Evolutionary conservation across 2,329 filamentous ascomycete genomes (phyloP).

Genomic region (Bisporella sp.): DNA sequence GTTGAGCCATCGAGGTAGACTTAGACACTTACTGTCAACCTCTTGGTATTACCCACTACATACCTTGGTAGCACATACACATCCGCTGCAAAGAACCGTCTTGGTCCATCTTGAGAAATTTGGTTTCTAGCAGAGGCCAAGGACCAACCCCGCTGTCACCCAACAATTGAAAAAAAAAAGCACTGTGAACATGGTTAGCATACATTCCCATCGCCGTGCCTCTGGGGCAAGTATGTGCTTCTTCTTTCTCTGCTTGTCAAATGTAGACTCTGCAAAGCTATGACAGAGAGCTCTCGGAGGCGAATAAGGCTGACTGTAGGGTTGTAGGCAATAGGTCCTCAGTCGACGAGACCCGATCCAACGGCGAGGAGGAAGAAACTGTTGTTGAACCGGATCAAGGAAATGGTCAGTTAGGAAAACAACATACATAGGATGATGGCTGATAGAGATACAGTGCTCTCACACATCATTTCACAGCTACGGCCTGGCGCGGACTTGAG

Average conservation of each 20-base stretch:
- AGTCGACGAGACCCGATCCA: conserved; percentile 24
- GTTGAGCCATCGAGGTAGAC: too few relatives aligned
- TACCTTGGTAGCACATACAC: too few relatives aligned
- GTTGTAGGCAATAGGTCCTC: conserved; percentile 13
- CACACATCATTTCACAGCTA: conserved; percentile 94
- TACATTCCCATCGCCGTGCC: conserved; percentile 39
- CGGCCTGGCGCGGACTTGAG: conserved; percentile 92
- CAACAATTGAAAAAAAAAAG: conserved; percentile 1
- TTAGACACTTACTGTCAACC: too few relatives aligned
- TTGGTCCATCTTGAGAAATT: too few relatives aligned
- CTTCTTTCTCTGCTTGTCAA: background rate
- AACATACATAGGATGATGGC: background rate
- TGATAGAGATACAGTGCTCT: conserved; percentile 58
- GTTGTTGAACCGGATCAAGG: conserved; percentile 88
- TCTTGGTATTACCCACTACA: too few relatives aligned
- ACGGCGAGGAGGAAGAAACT: conserved; percentile 61
- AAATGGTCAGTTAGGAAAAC: conserved; percentile 59
- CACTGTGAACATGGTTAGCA: conserved; percentile 23
- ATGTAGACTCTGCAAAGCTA: too few relatives aligned
- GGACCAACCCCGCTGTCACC: background rate
- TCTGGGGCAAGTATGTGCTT: conserved; percentile 34
- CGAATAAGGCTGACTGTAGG: too few relatives aligned
- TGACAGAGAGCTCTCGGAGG: too few relatives aligned
- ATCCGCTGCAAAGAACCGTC: too few relatives aligned
- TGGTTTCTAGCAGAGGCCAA: too few relatives aligned